Percentiles rank a stretch among this genome's conserved stretches.
These are phyloP conservation scores for Sarcodon aspratus DNA, from an alignment of 768 basidiomycete genomes.

Conservation along the genomic window DNA sequence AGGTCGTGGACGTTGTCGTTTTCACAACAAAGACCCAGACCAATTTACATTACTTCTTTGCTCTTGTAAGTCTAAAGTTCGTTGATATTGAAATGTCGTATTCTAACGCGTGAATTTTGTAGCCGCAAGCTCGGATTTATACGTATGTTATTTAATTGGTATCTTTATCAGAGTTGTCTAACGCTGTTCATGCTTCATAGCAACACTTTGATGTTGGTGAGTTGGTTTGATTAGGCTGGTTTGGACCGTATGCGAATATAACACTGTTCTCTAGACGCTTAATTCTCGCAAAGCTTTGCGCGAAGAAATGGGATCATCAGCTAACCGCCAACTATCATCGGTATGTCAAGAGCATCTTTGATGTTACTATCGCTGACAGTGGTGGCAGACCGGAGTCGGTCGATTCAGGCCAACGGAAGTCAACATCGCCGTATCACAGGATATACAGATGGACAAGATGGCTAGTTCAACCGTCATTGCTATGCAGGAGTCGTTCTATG, in stretches of 20 bases:
- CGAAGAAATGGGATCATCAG: neutral
- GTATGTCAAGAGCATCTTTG: neutral
- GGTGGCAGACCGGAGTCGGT: neutral
- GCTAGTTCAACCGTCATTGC: neutral
- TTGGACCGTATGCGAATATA: neutral
- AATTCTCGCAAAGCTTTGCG: neutral
- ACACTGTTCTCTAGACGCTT: neutral
- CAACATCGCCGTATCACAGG: neutral
- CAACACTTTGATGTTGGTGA: neutral
- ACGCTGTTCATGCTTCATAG: neutral
- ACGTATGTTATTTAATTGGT: neutral
- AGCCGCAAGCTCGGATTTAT: neutral
- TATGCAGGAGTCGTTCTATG: neutral
- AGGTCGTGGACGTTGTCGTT: neutral
- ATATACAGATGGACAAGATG: neutral
- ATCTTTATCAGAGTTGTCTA: neutral
- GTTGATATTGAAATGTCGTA: no score
- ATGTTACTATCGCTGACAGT: neutral
- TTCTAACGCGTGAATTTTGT: no score
- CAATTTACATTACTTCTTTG: constrained; percentile 21
- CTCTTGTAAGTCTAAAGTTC: constrained; percentile 13
- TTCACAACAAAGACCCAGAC: constrained; percentile 5
- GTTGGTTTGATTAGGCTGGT: neutral
- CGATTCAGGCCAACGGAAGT: neutral
- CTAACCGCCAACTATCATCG: neutral